Percentiles rank a stretch among this genome's conserved stretches.
Conservation (phyloP, 2,329 filamentous ascomycete species). For the Trichophaea hybrida region DNA sequence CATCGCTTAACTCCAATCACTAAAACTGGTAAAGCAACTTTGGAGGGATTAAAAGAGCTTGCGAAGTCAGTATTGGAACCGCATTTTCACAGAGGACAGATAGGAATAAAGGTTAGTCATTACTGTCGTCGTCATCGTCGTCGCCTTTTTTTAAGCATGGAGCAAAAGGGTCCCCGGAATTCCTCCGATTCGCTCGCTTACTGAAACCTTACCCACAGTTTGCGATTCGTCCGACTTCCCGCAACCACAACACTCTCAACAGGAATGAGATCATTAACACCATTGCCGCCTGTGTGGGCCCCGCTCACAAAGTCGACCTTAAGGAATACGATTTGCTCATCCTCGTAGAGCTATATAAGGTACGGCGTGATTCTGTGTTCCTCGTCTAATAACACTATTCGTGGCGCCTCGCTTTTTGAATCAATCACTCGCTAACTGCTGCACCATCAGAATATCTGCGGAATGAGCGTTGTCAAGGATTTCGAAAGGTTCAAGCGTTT, state of each 20-base stretch:
- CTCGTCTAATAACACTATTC: not conserved
- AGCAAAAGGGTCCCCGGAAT: not conserved
- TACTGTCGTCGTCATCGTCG: too few species aligned
- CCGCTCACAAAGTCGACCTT: conserved; percentile 62
- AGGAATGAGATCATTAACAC: conserved; percentile 56
- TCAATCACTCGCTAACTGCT: not conserved
- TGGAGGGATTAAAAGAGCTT: conserved; percentile 52
- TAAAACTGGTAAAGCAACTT: conserved; percentile 48
- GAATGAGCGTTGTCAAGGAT: conserved; percentile 65
- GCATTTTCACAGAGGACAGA: conserved; percentile 41
- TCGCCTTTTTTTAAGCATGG: not conserved
- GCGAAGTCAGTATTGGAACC: conserved; percentile 47
- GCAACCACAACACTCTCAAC: conserved; percentile 55
- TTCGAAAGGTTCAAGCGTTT: conserved; percentile 63
- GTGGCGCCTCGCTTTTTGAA: not conserved
- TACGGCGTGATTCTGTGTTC: conserved; percentile 30
- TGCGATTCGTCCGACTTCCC: conserved; percentile 66
- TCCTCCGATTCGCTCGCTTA: conserved; percentile 7
- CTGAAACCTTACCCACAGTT: conserved; percentile 41
- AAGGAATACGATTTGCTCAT: conserved; percentile 63
- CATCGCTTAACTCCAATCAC: conserved; percentile 41
- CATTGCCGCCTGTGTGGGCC: conserved; percentile 50
- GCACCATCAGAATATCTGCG: conserved; percentile 49
- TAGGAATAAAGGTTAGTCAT: conserved; percentile 25
- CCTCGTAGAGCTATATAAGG: conserved; percentile 67